A percentile compares a stretch with the other conserved stretches of the same genome.
phyloP scores from a whole-genome alignment of 257 asterid species.

The Solanum chilense region DNA sequence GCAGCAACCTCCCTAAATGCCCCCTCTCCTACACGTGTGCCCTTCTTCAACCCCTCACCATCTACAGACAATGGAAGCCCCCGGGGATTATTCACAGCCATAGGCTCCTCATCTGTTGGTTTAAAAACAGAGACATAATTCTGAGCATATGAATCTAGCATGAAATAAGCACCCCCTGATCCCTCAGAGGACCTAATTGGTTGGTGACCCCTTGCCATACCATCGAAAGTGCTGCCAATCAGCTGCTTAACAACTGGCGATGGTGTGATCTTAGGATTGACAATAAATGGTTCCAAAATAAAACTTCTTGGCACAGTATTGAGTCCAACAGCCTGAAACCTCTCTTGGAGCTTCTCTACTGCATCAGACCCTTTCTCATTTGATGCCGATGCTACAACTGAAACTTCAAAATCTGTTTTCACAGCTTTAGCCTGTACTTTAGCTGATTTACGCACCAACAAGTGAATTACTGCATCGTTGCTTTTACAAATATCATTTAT shows the following conservation, averaged over 20 bases:
- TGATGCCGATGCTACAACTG: conserved; percentile 31
- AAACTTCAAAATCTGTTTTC: conserved; percentile 48
- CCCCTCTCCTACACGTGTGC: conserved; percentile 78
- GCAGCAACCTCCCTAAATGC: conserved; percentile 77
- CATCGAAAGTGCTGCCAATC: conserved; percentile 36
- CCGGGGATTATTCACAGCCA: conserved; percentile 67
- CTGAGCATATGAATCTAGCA: conserved; percentile 54
- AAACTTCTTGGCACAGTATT: conserved; percentile 12
- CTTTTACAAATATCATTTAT: conserved; percentile 50
- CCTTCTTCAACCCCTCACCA: conserved; percentile 77
- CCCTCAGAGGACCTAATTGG: conserved; percentile 63
- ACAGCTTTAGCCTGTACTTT: conserved; percentile 37
- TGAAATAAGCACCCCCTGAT: conserved; percentile 67
- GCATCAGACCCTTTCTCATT: conserved; percentile 17
- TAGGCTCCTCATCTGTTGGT: conserved; percentile 73
- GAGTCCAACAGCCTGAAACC: conserved; percentile 11
- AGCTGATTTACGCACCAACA: conserved; percentile 52
- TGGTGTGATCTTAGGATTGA: conserved; percentile 25
- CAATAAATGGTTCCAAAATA: conserved; percentile 34
- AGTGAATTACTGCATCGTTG: conserved; percentile 55
- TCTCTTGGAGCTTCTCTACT: conserved; percentile 13
- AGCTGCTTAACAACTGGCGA: conserved; percentile 36
- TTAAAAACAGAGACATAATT: conserved; percentile 51
- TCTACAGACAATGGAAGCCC: conserved; percentile 48
- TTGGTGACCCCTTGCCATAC: conserved; percentile 35